A percentile compares a stretch with the other conserved stretches of the same genome.
Evolutionary conservation across 169 alveolate genomes (phyloP).

Genomic region (Eimeria necatrix): DNA sequence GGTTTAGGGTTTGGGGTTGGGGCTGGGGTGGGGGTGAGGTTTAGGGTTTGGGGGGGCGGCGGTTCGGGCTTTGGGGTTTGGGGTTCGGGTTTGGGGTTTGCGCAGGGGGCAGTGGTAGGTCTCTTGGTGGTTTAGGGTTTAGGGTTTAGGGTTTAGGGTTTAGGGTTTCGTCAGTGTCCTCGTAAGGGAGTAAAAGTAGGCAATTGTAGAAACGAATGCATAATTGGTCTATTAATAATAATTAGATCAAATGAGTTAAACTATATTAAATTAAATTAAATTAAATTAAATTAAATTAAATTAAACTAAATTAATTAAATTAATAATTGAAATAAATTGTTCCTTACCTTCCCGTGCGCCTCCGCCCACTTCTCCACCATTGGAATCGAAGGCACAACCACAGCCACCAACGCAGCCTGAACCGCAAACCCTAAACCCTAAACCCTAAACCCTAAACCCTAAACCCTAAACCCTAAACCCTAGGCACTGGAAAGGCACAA

Average conservation of each 20-base stretch:
- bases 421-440: not conserved
- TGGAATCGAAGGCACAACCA: slow-evolving; percentile 39
- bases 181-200: not conserved
- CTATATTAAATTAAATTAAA: no score
- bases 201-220: not conserved
- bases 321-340: not conserved
- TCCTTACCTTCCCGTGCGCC: slow-evolving; percentile 41
- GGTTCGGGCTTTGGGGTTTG: no score
- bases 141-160: slow-evolving; percentile 19
- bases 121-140: not conserved
- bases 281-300: not conserved
- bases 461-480: slow-evolving; percentile 6
- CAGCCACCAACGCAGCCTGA: slow-evolving; percentile 75
- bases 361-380: slow-evolving; percentile 59
- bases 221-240: no score
- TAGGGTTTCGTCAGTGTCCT: not conserved
- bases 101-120: not conserved
- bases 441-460: slow-evolving; percentile 5
- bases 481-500: not conserved
- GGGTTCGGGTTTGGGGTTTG: no score
- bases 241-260: no score
- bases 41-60: no score
- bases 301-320: not conserved
- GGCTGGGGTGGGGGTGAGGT: no score
- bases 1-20: no score